A percentile compares a stretch with the other conserved stretches of the same genome.
Conservation (phyloP, 1,284 basidiomycete species). For the Chiua sp. region DNA sequence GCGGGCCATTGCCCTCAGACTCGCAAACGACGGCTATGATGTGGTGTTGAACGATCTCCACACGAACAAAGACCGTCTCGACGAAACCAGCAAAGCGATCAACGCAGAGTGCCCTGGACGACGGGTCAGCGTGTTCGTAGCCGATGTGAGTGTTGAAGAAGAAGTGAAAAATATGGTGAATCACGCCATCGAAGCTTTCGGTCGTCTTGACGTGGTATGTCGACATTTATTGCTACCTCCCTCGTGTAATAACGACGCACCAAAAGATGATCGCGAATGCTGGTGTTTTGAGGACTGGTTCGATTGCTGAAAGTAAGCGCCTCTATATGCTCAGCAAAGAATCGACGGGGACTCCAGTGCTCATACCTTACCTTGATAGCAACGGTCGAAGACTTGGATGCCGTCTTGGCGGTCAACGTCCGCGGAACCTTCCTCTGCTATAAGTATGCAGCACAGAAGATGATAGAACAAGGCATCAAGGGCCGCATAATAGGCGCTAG, state of each 20-base stretch:
- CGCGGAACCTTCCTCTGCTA: conserved; percentile 44
- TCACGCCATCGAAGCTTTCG: conserved; percentile 35
- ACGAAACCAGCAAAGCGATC: conserved; percentile 34
- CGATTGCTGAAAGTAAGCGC: conserved; percentile 35
- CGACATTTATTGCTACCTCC: background rate
- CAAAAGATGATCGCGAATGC: conserved; percentile 46
- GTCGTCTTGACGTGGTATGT: conserved; percentile 44
- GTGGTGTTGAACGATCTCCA: conserved; percentile 42
- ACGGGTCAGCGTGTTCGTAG: conserved; percentile 27
- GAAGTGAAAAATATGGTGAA: conserved; percentile 43
- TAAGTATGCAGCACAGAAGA: conserved; percentile 42
- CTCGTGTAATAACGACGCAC: background rate
- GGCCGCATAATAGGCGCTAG: conserved; percentile 46
- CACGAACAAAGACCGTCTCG: conserved; percentile 22
- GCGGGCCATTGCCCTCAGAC: conserved; percentile 38
- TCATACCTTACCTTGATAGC: conserved; percentile 17
- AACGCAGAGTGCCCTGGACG: conserved; percentile 21
- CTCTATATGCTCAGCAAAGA: background rate
- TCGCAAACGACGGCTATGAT: conserved; percentile 44
- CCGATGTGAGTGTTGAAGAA: conserved; percentile 41
- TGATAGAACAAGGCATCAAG: conserved; percentile 43
- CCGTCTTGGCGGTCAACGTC: conserved; percentile 37
- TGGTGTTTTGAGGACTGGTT: conserved; percentile 30
- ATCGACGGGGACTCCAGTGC: background rate
- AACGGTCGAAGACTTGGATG: conserved; percentile 30